A percentile compares a stretch with the other conserved stretches of the same genome.
Conservation (phyloP, 1,139 yeast genomes). For the Scheffersomyces segobiensis region DNA sequence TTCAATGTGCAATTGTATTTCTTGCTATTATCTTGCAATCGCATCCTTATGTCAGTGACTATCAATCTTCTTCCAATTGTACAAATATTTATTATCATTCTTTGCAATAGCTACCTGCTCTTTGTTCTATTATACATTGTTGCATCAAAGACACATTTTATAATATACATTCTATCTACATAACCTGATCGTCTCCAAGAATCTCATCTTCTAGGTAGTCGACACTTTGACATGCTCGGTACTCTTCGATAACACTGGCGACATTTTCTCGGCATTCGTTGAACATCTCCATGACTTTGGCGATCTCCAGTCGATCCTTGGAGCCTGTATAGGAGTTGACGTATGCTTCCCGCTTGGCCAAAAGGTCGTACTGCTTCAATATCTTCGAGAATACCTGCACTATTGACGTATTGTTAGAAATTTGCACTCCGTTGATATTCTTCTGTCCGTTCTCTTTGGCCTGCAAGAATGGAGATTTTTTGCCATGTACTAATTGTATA, state of each 20-base stretch:
- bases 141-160: neutral
- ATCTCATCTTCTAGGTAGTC: constrained; percentile 53
- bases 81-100: neutral
- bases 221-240: constrained; percentile 57
- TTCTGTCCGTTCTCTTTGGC: constrained; percentile 12
- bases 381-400: constrained; percentile 65
- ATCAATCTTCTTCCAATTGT: neutral
- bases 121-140: neutral
- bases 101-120: neutral
- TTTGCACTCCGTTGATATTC: constrained; percentile 69
- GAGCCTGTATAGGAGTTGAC: constrained; percentile 70
- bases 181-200: constrained; percentile 17
- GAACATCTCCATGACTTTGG: constrained; percentile 68
- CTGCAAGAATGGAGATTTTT: constrained; percentile 57
- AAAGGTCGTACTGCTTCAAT: constrained; percentile 73
- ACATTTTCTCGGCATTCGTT: constrained; percentile 77
- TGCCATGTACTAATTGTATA: constrained; percentile 75
- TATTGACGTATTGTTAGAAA: constrained; percentile 77
- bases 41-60: neutral
- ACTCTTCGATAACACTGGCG: constrained; percentile 69
- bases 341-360: constrained; percentile 82
- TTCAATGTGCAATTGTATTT: too few species aligned
- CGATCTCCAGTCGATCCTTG: constrained; percentile 44
- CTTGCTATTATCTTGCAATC: neutral
- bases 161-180: constrained; percentile 3